Conservation (phyloP, 257 asterid genomes). For the Ehretia macrophylla region DNA sequence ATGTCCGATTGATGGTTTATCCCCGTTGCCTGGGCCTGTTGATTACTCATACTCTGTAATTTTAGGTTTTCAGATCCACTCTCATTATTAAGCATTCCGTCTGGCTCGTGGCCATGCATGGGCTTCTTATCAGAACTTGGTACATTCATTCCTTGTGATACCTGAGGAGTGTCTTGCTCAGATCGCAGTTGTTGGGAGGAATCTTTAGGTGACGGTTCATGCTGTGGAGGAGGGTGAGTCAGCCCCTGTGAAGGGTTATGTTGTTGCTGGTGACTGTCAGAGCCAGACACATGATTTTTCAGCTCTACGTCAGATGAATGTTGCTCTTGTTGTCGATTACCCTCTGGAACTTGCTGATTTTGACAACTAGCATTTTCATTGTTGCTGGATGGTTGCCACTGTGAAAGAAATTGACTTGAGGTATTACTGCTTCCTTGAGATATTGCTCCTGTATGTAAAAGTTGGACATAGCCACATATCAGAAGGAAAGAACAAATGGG, state of each 20-base stretch:
- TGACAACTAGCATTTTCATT: slow-evolving; percentile 42
- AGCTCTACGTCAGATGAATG: slow-evolving; percentile 37
- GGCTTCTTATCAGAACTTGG: slow-evolving; percentile 45
- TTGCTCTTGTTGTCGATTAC: slow-evolving; percentile 40
- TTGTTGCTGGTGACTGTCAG: slow-evolving; percentile 46
- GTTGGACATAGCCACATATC: background rate
- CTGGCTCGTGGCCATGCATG: slow-evolving; percentile 32
- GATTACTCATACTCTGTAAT: slow-evolving; percentile 41
- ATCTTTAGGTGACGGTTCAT: slow-evolving; percentile 26
- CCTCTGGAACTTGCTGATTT: slow-evolving; percentile 39
- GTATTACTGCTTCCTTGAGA: slow-evolving; percentile 44
- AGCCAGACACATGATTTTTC: slow-evolving; percentile 35
- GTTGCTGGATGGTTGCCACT: slow-evolving; percentile 53
- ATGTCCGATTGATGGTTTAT: slow-evolving; percentile 29
- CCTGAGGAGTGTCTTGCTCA: slow-evolving; percentile 30
- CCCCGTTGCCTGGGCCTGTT: slow-evolving; percentile 26
- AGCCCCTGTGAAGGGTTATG: slow-evolving; percentile 28
- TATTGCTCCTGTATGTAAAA: slow-evolving; percentile 30
- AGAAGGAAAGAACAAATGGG: background rate
- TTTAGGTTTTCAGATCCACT: slow-evolving; percentile 42
- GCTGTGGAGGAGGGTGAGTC: slow-evolving; percentile 25
- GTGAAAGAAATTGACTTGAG: slow-evolving; percentile 44
- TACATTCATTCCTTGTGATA: slow-evolving; percentile 33
- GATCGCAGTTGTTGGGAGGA: slow-evolving; percentile 27
- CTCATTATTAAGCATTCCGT: slow-evolving; percentile 33